Conservation (phyloP, 495 filamentous ascomycete species). For the Annulohypoxylon moriforme region DNA sequence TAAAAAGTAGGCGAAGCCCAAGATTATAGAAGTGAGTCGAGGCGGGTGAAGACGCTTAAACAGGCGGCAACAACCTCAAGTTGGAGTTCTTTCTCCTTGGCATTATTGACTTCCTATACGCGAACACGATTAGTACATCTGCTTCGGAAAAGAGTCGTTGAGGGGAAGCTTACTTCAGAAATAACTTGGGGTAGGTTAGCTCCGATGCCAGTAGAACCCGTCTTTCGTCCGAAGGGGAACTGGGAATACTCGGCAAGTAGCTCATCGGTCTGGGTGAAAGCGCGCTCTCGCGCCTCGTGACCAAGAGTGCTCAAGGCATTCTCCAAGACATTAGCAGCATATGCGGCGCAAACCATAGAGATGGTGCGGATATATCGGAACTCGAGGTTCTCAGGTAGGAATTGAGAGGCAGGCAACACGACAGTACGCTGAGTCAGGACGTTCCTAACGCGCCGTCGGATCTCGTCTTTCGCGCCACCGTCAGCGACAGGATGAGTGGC, state of each 20-base stretch:
- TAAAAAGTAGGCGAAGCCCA: not conserved
- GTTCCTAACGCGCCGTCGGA: constrained; percentile 89
- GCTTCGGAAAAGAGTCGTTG: not conserved
- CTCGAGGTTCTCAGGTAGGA: constrained; percentile 92
- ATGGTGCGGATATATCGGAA: constrained; percentile 92
- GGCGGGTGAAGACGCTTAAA: constrained; percentile 94
- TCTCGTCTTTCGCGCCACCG: constrained; percentile 96
- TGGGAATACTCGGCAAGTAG: constrained; percentile 94
- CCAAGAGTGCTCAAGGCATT: constrained; percentile 94
- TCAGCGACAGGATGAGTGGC: constrained; percentile 98
- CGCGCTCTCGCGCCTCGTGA: constrained; percentile 91
- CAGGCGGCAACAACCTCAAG: constrained; percentile 97
- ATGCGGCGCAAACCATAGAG: constrained; percentile 96
- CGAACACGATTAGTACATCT: constrained; percentile 9
- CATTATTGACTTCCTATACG: constrained; percentile 75
- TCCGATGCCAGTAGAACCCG: constrained; percentile 84
- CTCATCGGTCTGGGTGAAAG: constrained; percentile 97
- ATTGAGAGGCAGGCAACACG: constrained; percentile 82
- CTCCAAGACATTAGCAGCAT: constrained; percentile 97
- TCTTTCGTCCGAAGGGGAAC: constrained; percentile 89
- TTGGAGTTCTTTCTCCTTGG: constrained; percentile 92
- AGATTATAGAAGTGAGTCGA: constrained; percentile 88
- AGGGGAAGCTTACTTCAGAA: constrained; percentile 65
- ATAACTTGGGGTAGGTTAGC: constrained; percentile 92
- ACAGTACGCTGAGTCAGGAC: constrained; percentile 94